These are phyloP conservation scores for Alisma plantagoaquatica DNA, from an alignment of 106 monocot species.

Conservation along the genomic window DNA sequence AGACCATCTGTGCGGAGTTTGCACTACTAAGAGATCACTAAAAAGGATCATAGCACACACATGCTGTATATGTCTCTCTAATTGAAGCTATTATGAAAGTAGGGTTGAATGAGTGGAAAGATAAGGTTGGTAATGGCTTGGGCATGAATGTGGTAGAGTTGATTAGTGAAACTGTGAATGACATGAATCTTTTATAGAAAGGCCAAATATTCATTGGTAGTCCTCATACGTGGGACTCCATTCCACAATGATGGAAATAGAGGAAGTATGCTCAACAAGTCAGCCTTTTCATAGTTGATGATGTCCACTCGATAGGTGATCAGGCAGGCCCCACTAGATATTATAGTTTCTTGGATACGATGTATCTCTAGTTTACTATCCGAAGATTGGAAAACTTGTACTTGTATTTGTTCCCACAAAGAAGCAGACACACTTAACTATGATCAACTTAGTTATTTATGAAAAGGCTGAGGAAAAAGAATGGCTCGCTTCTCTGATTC, in stretches of 20 bases:
- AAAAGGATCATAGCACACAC: constrained; percentile 56
- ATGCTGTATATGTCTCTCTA: constrained; percentile 82
- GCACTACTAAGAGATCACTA: constrained; percentile 79
- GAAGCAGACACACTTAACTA: constrained; percentile 85
- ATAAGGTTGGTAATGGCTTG: constrained; percentile 67
- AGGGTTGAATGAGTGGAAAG: constrained; percentile 66
- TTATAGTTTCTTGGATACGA: constrained; percentile 94
- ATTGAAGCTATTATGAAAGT: constrained; percentile 94
- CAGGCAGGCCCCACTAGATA: constrained; percentile 68
- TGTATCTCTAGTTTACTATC: constrained; percentile 86
- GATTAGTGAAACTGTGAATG: constrained; percentile 73
- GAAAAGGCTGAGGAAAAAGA: constrained; percentile 47
- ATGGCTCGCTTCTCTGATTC: constrained; percentile 54
- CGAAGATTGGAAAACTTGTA: constrained; percentile 88
- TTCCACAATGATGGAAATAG: constrained; percentile 93
- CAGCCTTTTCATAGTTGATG: constrained; percentile 91
- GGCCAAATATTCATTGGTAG: constrained; percentile 86
- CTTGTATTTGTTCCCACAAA: constrained; percentile 90
- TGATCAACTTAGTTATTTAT: constrained; percentile 73
- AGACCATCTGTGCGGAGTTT: constrained; percentile 99
- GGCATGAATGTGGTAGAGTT: constrained; percentile 63
- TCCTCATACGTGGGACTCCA: constrained; percentile 97
- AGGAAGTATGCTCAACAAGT: constrained; percentile 89
- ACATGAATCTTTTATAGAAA: constrained; percentile 77
- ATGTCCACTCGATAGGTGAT: constrained; percentile 91